Base-by-base conservation (phyloP, 2,329 filamentous ascomycete species). In the Fusarium oligoseptatum region DNA sequence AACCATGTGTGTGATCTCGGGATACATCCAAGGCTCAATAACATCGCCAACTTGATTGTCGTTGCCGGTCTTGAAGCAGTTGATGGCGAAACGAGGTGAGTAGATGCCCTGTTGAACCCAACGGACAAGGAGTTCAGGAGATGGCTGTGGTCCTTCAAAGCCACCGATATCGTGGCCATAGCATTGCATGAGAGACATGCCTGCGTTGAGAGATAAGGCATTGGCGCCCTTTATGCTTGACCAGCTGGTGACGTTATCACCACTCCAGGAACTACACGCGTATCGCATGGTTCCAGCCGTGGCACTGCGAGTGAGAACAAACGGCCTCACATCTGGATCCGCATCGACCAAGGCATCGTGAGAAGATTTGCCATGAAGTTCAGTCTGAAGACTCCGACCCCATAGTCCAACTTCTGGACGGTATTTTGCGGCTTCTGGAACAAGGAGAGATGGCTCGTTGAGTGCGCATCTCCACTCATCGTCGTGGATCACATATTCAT, bases 1-100 rank as follows among this genome's bases (percentile, higher is more conserved):
- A 15, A 94, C 85, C 2, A 92, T 81, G 0, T 88, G 88, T 0
- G 91, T 91, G 32, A 91, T 90, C 39, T 91, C 88, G 0, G 92
- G 91, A 77, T 94, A 93, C 91, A 94, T 94, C 91, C 92, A 94
- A 0, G 92, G 92, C 82, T 94, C 92, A 67, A 94, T 94, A 0
- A 94, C 92, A 39, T 93, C 92, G 9, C 92, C 92, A 27, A 93
- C 86, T 0, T 86, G 85, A 76, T 91, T 94, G 81, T 94, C 90
- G 1, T 88, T 84, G 0, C 89, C 87, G 0, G 93, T 94, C 83
- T 94, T 94, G 88, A 92, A 94, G 81, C 92, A 94, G 81, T 94
- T 94, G 84, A 94, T 94, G 12, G 92, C 91, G 76, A 94, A 94
- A 0, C 92, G 90, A 0, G 91, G 88, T 2, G 91, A 92, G 82